Evolutionary conservation across 78 protist genomes (phyloP), one percentile per base, ranked within the genome.

Genomic region (Andalucia godoyi): DNA sequence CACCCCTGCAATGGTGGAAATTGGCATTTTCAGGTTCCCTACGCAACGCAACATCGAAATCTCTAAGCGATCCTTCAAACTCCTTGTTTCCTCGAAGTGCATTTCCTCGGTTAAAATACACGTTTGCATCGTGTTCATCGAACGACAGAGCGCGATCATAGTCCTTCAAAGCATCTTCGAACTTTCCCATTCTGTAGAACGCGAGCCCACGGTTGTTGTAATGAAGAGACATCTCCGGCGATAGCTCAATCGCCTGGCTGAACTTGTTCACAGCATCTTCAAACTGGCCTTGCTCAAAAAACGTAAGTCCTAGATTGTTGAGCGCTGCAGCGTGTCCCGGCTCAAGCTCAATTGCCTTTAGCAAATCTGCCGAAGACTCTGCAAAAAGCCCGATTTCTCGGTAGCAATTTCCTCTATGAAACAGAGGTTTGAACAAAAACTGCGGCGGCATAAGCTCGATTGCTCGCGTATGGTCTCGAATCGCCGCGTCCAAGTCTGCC

Each of bases 141-240:
- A 34, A 23, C 38, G 33, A 13, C 2, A 33, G 15, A 6, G 74
- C 74, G 33, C 54, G 32, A 34, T 40, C n/a, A 25, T 54, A 68
- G 18, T 68, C 63, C 21, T 2, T 23, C 23, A 68, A 6, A 4
- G 74, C 46, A 2, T 52, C 64, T 12, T 52, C 64, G 52, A 30
- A 15, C 51, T 23, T 4, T 10, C n/a, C 38, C 32, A 68, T 40
- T 32, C 38, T 47, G 32, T 33, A 68, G 52, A 21, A 27, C n/a
- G 74, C 74, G n/a, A 68, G 55, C 12, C 74, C 74, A 18, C 2
- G 17, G 53, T 68, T 68, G 74, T 68, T 68, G 63, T 54, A 54
- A 21, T 46, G 54, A 4, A 68, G 2, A 15, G 74, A 59, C 25
- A 10, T 41, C 10, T 9, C 10, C 37, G 36, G 23, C 18, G 50